Evolutionary conservation across 1,284 basidiomycete genomes (phyloP).

Genomic region (Apiotrichum sp.): DNA sequence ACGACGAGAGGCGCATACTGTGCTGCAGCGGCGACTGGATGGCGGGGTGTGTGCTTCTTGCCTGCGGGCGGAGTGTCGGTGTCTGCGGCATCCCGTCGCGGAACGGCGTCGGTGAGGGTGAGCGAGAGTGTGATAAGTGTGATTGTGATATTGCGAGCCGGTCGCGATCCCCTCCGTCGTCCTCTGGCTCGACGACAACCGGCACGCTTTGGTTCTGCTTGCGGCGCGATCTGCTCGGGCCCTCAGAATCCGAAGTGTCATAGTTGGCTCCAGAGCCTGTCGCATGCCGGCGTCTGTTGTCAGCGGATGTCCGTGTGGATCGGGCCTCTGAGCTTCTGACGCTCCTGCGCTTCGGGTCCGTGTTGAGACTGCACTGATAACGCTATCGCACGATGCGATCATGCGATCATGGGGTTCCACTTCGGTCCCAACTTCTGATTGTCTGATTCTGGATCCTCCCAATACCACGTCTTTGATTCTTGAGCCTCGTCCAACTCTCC

Average conservation of each 20-base stretch:
- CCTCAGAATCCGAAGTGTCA: slow-evolving; percentile 41
- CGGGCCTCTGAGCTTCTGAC: no score
- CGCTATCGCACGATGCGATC: no score
- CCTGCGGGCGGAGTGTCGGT: not conserved
- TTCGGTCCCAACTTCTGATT: no score
- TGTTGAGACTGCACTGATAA: no score
- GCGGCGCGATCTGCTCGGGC: slow-evolving; percentile 7
- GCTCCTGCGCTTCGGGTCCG: no score
- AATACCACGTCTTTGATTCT: no score
- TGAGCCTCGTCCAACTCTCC: no score
- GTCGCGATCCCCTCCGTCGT: not conserved
- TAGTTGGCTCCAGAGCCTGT: slow-evolving; percentile 1
- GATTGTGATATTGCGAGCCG: no score
- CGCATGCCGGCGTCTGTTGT: slow-evolving; percentile 1
- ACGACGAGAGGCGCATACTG: not conserved
- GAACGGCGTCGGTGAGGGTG: slow-evolving; percentile 1
- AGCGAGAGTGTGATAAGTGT: slow-evolving; percentile 6
- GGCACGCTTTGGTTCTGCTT: slow-evolving; percentile 26
- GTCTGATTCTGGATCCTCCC: no score
- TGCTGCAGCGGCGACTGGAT: slow-evolving; percentile 2
- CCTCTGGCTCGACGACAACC: slow-evolving; percentile 29
- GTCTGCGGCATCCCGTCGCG: not conserved
- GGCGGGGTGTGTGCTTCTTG: not conserved
- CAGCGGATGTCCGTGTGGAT: no score
- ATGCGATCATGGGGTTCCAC: no score